These are phyloP conservation scores for Tarenaya hassleriana DNA, from an alignment of 345 rosid genomes.

Conservation along the genomic window DNA sequence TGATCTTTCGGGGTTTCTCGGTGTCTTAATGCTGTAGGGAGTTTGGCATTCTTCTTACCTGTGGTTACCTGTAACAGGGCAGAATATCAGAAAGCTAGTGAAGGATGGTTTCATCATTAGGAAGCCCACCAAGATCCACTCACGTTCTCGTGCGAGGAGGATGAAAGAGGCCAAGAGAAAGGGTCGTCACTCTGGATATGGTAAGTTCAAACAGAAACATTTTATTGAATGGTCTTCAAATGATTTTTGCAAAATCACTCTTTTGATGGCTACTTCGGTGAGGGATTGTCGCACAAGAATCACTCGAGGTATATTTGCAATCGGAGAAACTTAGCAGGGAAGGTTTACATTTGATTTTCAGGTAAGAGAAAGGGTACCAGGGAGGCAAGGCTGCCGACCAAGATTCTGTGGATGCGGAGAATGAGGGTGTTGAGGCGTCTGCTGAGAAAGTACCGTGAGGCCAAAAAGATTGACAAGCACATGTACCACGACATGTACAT, in stretches of 20 bases:
- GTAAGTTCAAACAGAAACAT: too few relatives aligned
- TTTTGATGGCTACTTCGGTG: background rate
- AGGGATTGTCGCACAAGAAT: too few relatives aligned
- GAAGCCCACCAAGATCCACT: conserved; percentile 77
- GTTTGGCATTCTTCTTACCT: background rate
- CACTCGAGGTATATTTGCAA: too few relatives aligned
- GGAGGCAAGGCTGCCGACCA: conserved; percentile 77
- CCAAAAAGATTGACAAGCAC: conserved; percentile 73
- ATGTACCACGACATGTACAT: conserved; percentile 88
- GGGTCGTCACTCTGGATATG: conserved; percentile 79
- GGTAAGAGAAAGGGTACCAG: conserved; percentile 80
- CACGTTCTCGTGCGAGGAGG: conserved; percentile 65
- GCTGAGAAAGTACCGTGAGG: conserved; percentile 52
- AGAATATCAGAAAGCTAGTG: conserved; percentile 68
- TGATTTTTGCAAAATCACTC: background rate
- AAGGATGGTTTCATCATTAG: conserved; percentile 72
- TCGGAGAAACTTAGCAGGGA: too few relatives aligned
- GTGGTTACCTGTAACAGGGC: conserved; percentile 35
- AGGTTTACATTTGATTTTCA: conserved; percentile 20
- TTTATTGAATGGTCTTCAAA: too few relatives aligned
- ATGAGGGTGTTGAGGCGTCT: conserved; percentile 63
- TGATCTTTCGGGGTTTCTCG: background rate
- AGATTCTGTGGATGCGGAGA: conserved; percentile 70
- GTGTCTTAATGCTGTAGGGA: background rate
- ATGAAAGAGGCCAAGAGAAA: conserved; percentile 73